phyloP scores from a whole-genome alignment of 768 basidiomycete species.

The Lenzites betulinus region DNA sequence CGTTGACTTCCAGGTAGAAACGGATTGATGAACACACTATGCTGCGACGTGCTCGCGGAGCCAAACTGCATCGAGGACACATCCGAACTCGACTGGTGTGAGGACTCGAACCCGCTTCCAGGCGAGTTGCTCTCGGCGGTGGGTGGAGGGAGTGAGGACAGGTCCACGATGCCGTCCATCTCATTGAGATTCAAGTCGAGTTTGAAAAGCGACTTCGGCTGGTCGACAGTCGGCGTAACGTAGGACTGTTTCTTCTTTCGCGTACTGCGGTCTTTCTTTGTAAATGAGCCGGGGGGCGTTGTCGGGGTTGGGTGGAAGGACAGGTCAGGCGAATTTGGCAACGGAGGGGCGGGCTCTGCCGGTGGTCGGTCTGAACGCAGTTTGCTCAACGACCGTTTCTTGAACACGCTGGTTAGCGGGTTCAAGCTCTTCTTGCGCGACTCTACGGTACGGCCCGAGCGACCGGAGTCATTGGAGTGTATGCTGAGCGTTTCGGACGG shows the following conservation, averaged over 20 bases:
- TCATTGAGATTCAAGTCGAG: conserved; percentile 71
- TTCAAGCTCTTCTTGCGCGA: conserved; percentile 53
- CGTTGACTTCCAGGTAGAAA: conserved; percentile 34
- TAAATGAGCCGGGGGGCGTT: conserved; percentile 13
- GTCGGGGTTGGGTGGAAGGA: conserved; percentile 31
- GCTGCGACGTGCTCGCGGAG: conserved; percentile 36
- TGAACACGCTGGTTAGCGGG: conserved; percentile 45
- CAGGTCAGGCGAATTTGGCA: conserved; percentile 26
- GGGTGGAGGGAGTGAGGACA: conserved; percentile 28
- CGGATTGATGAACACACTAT: conserved; percentile 40
- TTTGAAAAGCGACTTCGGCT: conserved; percentile 41
- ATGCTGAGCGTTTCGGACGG: conserved; percentile 26
- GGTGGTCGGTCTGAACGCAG: conserved; percentile 40
- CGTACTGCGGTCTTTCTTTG: conserved; percentile 22
- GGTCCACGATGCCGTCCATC: conserved; percentile 84
- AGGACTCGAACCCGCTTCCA: conserved; percentile 44
- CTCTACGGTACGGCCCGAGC: conserved; percentile 33
- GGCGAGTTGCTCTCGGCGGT: conserved; percentile 41
- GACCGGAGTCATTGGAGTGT: conserved; percentile 27
- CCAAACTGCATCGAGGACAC: conserved; percentile 30
- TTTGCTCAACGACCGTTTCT: conserved; percentile 42
- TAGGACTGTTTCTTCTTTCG: conserved; percentile 34
- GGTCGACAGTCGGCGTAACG: conserved; percentile 36
- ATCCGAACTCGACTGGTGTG: conserved; percentile 35
- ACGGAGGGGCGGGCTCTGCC: conserved; percentile 34